These are phyloP conservation scores for Amanita muscaria DNA, from an alignment of 768 basidiomycete genomes.

Conservation along the genomic window DNA sequence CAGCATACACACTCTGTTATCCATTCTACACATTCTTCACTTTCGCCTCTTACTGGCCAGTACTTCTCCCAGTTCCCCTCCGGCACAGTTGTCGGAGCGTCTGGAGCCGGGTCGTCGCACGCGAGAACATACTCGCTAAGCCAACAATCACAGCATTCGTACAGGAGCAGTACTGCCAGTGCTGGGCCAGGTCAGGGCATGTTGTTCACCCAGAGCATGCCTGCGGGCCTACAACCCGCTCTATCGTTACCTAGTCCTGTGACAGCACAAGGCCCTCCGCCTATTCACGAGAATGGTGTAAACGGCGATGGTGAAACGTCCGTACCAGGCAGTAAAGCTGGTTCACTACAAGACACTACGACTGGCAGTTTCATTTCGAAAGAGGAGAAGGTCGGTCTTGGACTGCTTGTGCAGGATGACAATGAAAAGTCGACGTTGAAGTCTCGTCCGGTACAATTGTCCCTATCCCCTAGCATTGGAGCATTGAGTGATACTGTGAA, in stretches of 20 bases:
- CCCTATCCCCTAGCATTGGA: conserved; percentile 54
- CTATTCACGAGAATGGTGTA: no score
- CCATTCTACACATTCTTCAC: background rate
- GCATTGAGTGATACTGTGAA: conserved; percentile 38
- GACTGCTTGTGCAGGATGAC: conserved; percentile 21
- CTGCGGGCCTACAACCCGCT: no score
- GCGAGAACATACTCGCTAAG: conserved; percentile 19
- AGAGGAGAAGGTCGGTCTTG: conserved; percentile 1
- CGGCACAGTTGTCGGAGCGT: background rate
- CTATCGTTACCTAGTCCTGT: no score
- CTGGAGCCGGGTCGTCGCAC: background rate
- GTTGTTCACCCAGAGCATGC: conserved; percentile 13
- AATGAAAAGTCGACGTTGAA: background rate
- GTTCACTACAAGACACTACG: background rate
- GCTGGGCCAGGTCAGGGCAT: no score
- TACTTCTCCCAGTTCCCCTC: background rate
- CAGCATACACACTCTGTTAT: background rate
- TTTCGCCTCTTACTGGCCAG: background rate
- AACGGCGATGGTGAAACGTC: background rate
- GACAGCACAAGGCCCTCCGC: no score
- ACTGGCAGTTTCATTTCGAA: conserved; percentile 1
- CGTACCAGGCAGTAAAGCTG: no score
- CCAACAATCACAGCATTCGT: conserved; percentile 1
- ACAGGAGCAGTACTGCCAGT: conserved; percentile 22
- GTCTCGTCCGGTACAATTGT: conserved; percentile 39